Evolutionary conservation across 202 grass and related monocot species (phyloP), one percentile per base, ranked within the genome.

Genomic region (Tripidium arundinaceum): DNA sequence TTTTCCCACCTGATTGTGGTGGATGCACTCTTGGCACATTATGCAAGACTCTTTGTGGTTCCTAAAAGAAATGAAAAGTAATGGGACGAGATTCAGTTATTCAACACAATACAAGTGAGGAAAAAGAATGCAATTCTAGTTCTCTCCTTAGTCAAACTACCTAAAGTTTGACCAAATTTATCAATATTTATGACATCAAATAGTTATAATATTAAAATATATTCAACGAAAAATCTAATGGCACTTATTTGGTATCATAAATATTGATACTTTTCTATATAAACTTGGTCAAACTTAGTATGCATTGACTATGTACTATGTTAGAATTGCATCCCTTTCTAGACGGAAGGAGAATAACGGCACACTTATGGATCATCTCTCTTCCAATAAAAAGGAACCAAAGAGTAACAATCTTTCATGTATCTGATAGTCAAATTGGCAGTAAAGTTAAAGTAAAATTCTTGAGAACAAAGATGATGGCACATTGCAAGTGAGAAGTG

Each of bases 1-100:
- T 91, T 90, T 99, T 99, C 45, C 88, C 97, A 83, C 97, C 97
- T 68, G 92, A 93, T 36, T 75, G 57, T 34, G 74, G 90, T 76
- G 72, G 64, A 34, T 85, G 84, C 29, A 22, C 21, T 74, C 41
- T 83, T 19, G 76, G 66, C 21, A 71, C 75, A 41, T 80, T 63
- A 67, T 54, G 78, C 77, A 80, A 54, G 43, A 65, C 47, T 68
- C 77, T 88, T 31, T 75, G 80, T 62, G 86, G 83, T 83, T 91
- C 93, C 93, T 93, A 66, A 5, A 67, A 78, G 55, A 91, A 71
- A 42, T 82, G 39, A 31, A 77, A 72, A 78, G 78, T 29, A 61
- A 54, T 42, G 4, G 63, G 52, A 47, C 68, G 55, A 78, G 74
- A 34, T 78, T 75, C 24, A 58, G 39, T 68, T 77, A 77, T 73